phyloP scores from a whole-genome alignment of 176 grass and related monocot genomes.

The Olyra latifolia region DNA sequence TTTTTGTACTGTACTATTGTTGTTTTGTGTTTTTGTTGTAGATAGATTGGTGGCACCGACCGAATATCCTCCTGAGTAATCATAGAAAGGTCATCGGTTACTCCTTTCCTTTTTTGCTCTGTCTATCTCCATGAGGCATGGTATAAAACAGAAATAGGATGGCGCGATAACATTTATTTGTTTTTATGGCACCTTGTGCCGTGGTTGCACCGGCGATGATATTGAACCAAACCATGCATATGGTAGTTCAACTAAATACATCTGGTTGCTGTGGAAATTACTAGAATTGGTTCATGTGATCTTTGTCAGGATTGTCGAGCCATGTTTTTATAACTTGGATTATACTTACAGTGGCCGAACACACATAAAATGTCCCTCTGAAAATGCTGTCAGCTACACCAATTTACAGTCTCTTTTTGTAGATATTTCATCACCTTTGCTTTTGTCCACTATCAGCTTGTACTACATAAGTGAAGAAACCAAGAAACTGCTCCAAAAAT shows the following conservation, averaged over 20 bases:
- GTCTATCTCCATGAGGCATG: neutral
- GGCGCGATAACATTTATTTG: neutral
- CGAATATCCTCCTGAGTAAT: neutral
- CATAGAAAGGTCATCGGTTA: neutral
- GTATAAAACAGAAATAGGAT: neutral
- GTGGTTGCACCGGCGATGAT: neutral
- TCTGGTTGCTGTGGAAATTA: neutral
- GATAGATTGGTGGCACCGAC: neutral
- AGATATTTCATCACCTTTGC: neutral
- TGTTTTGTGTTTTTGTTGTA: neutral
- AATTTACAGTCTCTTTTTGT: neutral
- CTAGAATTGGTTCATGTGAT: neutral
- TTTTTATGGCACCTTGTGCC: neutral
- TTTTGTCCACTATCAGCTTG: neutral
- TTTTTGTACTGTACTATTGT: neutral
- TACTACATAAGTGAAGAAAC: too few species aligned
- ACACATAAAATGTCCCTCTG: neutral
- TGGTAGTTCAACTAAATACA: neutral
- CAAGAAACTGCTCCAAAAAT: too few species aligned
- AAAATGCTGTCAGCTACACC: neutral
- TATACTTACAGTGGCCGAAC: neutral
- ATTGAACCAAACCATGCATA: neutral
- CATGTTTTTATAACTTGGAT: neutral
- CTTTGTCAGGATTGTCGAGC: neutral
- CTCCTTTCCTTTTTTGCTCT: neutral